Evolutionary conservation across 208 protist genomes (phyloP), one percentile per base, ranked within the genome.

Genomic region (Acanthamoeba castellanii): DNA sequence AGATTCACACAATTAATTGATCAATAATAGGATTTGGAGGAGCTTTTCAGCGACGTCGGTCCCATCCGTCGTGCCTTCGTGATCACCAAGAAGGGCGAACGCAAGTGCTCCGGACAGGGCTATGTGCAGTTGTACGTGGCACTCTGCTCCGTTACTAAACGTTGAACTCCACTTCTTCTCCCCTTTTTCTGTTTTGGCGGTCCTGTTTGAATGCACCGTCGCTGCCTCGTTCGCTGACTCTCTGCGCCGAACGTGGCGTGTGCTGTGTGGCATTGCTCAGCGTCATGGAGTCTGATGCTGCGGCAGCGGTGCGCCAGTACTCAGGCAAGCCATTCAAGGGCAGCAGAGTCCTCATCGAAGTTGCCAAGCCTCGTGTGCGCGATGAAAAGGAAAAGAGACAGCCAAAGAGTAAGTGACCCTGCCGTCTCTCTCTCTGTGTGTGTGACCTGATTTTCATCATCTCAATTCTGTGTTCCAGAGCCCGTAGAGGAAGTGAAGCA

Each of bases 11-110:
- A 18, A 47, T 47, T 55, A 57, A 47, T 85, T 6, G 8, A 11
- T 42, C 37, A 42, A 4, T 42, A 1, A 7, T 11, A 92, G 61
- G 59, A 92, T 32, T 30, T 92, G 59, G 87, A 76, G 13, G 87
- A 92, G 30, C 64, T 92, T 6, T 92, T 92, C 45, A 76, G 87
- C 42, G 87, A 92, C 52, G 87, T 92, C 3, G 87, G 87, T 61
- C 87, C 87, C 14, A 92, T 92, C 25, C 87, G 87, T 0, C 87
- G 87, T 16, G 32, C 42, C 13, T 92, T 92, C 59, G 64, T 76
- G 4, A 76, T 92, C 87, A 92, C 34, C 2, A 57, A 66, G 14
- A 89, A 89, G 55, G 82, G 82, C 9, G 74, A 82, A 25, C 74
- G 74, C 74, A 82, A 82, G 74, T 82, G 74, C 42, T 82, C 74